phyloP scores from a whole-genome alignment of 1,284 basidiomycete genomes.

The Coniophora puteana region DNA sequence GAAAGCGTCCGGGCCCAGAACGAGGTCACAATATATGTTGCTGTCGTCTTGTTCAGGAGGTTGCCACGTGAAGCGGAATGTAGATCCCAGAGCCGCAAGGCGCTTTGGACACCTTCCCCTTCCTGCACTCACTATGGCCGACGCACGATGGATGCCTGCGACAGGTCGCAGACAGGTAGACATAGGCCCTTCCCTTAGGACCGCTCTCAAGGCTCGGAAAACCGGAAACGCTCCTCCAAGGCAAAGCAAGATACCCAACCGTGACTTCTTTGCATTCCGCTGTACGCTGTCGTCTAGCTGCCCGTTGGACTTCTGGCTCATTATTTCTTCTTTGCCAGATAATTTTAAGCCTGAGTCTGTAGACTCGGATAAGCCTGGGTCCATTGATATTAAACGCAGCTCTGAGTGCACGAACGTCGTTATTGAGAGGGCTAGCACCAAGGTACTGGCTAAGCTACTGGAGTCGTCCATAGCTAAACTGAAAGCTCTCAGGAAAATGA shows the following conservation, averaged over 20 bases:
- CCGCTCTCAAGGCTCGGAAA: slow-evolving; percentile 59
- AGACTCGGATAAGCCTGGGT: slow-evolving; percentile 58
- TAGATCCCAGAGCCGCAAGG: too few relatives aligned
- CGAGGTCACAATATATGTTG: too few relatives aligned
- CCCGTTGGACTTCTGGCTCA: slow-evolving; percentile 4
- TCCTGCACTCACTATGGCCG: slow-evolving; percentile 37
- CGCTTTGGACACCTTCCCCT: too few relatives aligned
- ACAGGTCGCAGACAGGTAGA: slow-evolving; percentile 49
- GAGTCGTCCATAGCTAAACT: neutral
- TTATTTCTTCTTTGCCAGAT: slow-evolving; percentile 37
- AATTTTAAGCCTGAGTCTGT: slow-evolving; percentile 72
- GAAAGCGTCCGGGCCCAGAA: too few relatives aligned
- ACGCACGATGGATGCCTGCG: slow-evolving; percentile 52
- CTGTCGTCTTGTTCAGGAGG: too few relatives aligned
- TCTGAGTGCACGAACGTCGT: slow-evolving; percentile 46
- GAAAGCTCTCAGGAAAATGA: slow-evolving; percentile 42
- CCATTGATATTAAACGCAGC: slow-evolving; percentile 52
- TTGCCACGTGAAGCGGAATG: too few relatives aligned
- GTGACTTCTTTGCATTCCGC: slow-evolving; percentile 68
- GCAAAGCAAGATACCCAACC: slow-evolving; percentile 45
- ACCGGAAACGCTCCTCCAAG: slow-evolving; percentile 40
- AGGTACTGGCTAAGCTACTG: slow-evolving; percentile 39
- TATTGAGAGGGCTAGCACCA: slow-evolving; percentile 59
- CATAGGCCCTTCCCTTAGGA: slow-evolving; percentile 54
- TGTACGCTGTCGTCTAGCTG: slow-evolving; percentile 43